Base-by-base conservation (phyloP, 2,329 filamentous ascomycete genomes). In the Diaporthe helianthi region DNA sequence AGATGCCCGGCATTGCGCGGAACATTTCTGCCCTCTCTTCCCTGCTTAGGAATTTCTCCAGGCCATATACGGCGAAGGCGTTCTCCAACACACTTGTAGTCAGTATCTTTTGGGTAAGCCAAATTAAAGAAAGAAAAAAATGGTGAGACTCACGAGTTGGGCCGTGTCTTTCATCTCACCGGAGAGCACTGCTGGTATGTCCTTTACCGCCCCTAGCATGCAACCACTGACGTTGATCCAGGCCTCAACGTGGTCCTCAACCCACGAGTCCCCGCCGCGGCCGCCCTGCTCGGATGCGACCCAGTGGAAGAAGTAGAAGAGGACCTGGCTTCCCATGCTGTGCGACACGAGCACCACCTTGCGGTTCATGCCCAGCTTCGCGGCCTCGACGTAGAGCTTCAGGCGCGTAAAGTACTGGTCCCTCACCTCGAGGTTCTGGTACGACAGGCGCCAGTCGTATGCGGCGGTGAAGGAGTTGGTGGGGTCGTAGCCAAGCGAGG, bases 181-280 rank as follows among this genome's bases (percentile, higher is more conserved):
- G 0, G 94, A 98, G 1, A 99, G 84, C 0, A 98, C 88, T 0
- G 96, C 95, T 0, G 96, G 93, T 44, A 98, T 82, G 69, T 92
- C 95, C 81, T 99, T 99, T 69, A 94, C 85, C 2, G 96, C 94
- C 17, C 96, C 96, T 7, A 99, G 89, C 95, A 99, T 98, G 80
- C 95, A 99, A 7, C 96, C 96, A 73, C 92, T 96, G 75, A 99
- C 94, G 78, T 99, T 99, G 83, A 99, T 97, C 94, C 97, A 99
- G 3, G 93, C 92, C 73, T 97, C 96, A 64, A 99, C 85, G 76
- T 98, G 87, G 22, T 86, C 87, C 70, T 99, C 94, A 0, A 99
- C 95, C 96, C 96, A 99, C 65, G 89, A 87, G 46, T 90, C 85
- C 1, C 96, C 95, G 1, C 94, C 95, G 24, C 89, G 89, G 5